A percentile compares a stretch with the other conserved stretches of the same genome.
These are phyloP conservation scores for Antrodiella citrinella DNA, from an alignment of 768 basidiomycete species.

Conservation along the genomic window DNA sequence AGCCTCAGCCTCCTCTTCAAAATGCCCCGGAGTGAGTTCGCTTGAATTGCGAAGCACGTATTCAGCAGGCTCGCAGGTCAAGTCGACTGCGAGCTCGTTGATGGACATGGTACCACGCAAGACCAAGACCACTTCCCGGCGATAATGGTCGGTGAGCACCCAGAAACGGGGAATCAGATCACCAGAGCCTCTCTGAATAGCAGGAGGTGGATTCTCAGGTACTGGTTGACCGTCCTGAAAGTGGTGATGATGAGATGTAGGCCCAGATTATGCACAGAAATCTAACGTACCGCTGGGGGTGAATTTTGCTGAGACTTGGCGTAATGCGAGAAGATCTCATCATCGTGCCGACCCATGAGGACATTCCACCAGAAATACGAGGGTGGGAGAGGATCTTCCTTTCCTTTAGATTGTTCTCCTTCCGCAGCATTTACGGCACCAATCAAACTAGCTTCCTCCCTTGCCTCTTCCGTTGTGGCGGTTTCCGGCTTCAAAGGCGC, in stretches of 20 bases:
- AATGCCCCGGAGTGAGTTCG: not conserved
- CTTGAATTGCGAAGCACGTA: slow-evolving; percentile 34
- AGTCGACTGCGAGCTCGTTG: slow-evolving; percentile 80
- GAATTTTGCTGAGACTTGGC: slow-evolving; percentile 19
- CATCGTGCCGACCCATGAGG: slow-evolving; percentile 70
- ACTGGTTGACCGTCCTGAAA: not conserved
- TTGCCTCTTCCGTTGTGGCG: slow-evolving; percentile 11
- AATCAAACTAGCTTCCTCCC: not conserved
- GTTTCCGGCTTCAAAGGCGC: slow-evolving; percentile 30
- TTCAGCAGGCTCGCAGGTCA: slow-evolving; percentile 69
- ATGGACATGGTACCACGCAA: slow-evolving; percentile 67
- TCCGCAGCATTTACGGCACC: not conserved
- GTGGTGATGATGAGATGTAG: no score
- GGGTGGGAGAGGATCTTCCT: slow-evolving; percentile 7
- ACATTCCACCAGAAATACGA: slow-evolving; percentile 80
- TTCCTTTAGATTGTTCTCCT: not conserved
- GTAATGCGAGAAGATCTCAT: slow-evolving; percentile 72
- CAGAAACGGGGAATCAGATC: slow-evolving; percentile 77
- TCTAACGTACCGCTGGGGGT: not conserved
- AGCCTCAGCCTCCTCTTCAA: not conserved
- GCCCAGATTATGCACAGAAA: not conserved
- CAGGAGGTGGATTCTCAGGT: not conserved
- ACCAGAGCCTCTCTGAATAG: slow-evolving; percentile 32
- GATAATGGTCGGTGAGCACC: slow-evolving; percentile 75
- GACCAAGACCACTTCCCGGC: slow-evolving; percentile 69